Conservation (phyloP, 164 flowering plant genomes). For the Vitis labrusca region DNA sequence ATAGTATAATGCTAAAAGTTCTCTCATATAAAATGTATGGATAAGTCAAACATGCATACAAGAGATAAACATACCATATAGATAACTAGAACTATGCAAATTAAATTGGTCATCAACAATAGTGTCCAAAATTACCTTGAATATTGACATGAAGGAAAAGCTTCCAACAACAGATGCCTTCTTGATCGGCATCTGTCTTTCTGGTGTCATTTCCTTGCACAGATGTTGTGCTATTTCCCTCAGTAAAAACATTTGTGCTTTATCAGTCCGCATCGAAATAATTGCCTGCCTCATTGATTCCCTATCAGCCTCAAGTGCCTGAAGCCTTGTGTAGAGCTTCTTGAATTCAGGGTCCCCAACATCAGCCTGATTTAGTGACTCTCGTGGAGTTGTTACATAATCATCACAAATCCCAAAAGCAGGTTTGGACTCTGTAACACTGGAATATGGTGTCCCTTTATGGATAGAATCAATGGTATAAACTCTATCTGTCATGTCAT, state of each 20-base stretch:
- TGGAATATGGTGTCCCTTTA: slow-evolving; percentile 40
- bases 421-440: slow-evolving; percentile 35
- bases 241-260: slow-evolving; percentile 77
- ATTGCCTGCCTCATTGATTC: slow-evolving; percentile 94
- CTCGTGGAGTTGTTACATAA: slow-evolving; percentile 49
- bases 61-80: neutral
- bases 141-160: slow-evolving; percentile 49
- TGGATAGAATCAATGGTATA: slow-evolving; percentile 84
- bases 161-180: slow-evolving; percentile 48
- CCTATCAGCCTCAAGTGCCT: slow-evolving; percentile 96
- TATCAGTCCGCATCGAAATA: slow-evolving; percentile 88
- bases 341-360: slow-evolving; percentile 67
- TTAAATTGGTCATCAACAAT: neutral
- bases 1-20: neutral
- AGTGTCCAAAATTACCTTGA: slow-evolving; percentile 52
- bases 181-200: slow-evolving; percentile 44
- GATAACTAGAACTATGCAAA: neutral
- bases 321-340: slow-evolving; percentile 85
- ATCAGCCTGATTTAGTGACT: slow-evolving; percentile 39
- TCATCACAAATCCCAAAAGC: slow-evolving; percentile 44
- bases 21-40: neutral
- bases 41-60: neutral
- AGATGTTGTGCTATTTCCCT: slow-evolving; percentile 91
- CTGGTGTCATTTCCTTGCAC: slow-evolving; percentile 69
- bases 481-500: slow-evolving; percentile 79